phyloP scores from a whole-genome alignment of 2,329 filamentous ascomycete genomes.

The Calonectria pauciramosa region DNA sequence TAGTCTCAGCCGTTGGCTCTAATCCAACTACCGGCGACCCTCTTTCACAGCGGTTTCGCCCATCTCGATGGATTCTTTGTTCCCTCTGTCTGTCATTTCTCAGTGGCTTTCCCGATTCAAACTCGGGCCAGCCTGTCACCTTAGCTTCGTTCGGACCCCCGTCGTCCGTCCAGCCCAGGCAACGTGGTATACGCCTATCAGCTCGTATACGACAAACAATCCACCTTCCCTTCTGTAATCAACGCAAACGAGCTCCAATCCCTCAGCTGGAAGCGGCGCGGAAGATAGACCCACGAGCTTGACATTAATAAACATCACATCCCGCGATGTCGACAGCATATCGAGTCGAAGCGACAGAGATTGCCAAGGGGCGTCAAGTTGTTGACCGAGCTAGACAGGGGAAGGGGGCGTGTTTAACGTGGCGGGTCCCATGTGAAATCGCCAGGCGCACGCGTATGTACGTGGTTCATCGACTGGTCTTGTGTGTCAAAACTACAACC shows the following conservation, averaged over 20 bases:
- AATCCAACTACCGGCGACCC: constrained; percentile 33
- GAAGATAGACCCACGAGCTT: constrained; percentile 32
- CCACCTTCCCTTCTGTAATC: constrained; percentile 1
- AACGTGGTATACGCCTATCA: constrained; percentile 7
- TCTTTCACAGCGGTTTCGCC: constrained; percentile 9
- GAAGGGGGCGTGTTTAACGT: constrained; percentile 26
- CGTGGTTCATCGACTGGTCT: constrained; percentile 17
- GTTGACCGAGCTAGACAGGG: constrained; percentile 38
- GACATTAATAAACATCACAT: constrained; percentile 38
- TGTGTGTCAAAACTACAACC: constrained; percentile 4
- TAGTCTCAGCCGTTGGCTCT: constrained; percentile 33
- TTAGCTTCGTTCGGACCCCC: neutral
- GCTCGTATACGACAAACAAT: constrained; percentile 6
- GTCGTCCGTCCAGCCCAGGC: neutral
- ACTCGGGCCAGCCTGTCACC: constrained; percentile 7
- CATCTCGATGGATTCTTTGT: constrained; percentile 24
- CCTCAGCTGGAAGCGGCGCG: constrained; percentile 15
- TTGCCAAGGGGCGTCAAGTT: constrained; percentile 36
- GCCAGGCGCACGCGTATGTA: constrained; percentile 12
- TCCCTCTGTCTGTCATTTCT: neutral
- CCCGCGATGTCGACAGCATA: constrained; percentile 19
- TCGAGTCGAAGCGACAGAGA: constrained; percentile 30
- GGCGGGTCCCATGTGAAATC: constrained; percentile 29
- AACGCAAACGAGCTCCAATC: constrained; percentile 8
- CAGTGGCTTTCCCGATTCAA: constrained; percentile 1